Evolutionary conservation across 148 eudicot species (phyloP), one percentile per base, ranked within the genome.

Genomic region (Linanthus parryae): DNA sequence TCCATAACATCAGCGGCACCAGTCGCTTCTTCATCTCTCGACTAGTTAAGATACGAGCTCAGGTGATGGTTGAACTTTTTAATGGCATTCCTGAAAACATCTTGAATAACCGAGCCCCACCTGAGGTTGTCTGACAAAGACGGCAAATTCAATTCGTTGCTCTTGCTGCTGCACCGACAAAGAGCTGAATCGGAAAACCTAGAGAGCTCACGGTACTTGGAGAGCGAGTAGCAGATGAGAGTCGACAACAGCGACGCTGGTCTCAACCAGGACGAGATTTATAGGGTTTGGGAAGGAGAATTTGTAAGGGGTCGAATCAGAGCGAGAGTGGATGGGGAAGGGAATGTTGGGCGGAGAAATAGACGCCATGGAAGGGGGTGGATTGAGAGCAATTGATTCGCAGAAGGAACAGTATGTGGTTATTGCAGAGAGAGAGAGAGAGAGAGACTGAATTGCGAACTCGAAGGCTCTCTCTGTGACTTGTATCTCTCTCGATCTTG

Each of bases 331-430:
- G n/a, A n/a, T n/a, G n/a, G 77, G 65, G 16, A 79, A 62, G 1
- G 74, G 63, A 61, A 82, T 74, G 29, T 80, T 49, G 23, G 83
- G 70, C 18, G 78, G 64, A 5, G 81, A 49, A 4, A 80, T 73
- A 39, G 82, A 72, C 67, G 95, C 85, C 90, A 77, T 86, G 57
- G 56, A n/a, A n/a, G n/a, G n/a, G n/a, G n/a, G n/a, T n/a, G n/a
- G n/a, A n/a, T n/a, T n/a, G n/a, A n/a, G n/a, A n/a, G n/a, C n/a
- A n/a, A n/a, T n/a, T n/a, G n/a, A n/a, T n/a, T n/a, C n/a, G n/a
- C n/a, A n/a, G n/a, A n/a, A n/a, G n/a, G n/a, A n/a, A n/a, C n/a
- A n/a, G n/a, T n/a, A n/a, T n/a, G n/a, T n/a, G n/a, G n/a, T n/a
- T n/a, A n/a, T n/a, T n/a, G n/a, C n/a, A n/a, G n/a, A n/a, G n/a